Evolutionary conservation across 2,329 filamentous ascomycete species (phyloP), one percentile per base, ranked within the genome.

Genomic region (Acarospora socialis): DNA sequence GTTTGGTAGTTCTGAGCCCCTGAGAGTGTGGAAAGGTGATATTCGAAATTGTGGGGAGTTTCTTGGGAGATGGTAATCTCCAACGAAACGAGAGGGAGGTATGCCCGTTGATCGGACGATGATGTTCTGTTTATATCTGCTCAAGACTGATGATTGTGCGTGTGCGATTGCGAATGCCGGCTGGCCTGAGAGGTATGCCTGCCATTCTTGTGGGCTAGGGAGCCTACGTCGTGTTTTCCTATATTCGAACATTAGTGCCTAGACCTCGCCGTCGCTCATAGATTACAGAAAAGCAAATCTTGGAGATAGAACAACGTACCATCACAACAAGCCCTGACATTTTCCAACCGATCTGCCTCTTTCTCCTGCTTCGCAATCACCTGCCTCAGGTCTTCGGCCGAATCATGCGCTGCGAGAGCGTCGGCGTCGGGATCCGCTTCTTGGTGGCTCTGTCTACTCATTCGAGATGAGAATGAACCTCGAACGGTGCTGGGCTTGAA

Each of bases 271-370:
- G 20, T 7, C 16, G 17, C 13, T 18, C 13, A 20, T 5, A n/a
- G 17, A 22, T 27, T 16, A 22, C 8, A 9, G n/a, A 13, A 16
- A 4, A 4, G 8, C 28, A 21, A 32, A 37, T 32, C 29, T 35
- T 12, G 14, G 8, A 32, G 5, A 38, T 8, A 14, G 23, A 28
- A 28, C 19, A 24, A 62, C 77, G 70, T 68, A 87, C 86, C 90
- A 69, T 95, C 90, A 57, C 90, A 98, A 61, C 90, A 98, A 37
- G 87, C 86, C 51, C 90, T 70, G 42, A 98, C 90, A 54, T 98
- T 94, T 65, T 95, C 87, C 47, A 95, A 66, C 40, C 77, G 69
- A 50, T 86, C 81, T 16, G 77, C 65, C 43, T 86, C 80, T 33
- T 73, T 65, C 47, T 87, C 78, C 50, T 84, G 77, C 40, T 41